A percentile compares a stretch with the other conserved stretches of the same genome.
These are phyloP conservation scores for Teratosphaeria viscida DNA, from an alignment of 2,329 filamentous ascomycete genomes.

Conservation along the genomic window DNA sequence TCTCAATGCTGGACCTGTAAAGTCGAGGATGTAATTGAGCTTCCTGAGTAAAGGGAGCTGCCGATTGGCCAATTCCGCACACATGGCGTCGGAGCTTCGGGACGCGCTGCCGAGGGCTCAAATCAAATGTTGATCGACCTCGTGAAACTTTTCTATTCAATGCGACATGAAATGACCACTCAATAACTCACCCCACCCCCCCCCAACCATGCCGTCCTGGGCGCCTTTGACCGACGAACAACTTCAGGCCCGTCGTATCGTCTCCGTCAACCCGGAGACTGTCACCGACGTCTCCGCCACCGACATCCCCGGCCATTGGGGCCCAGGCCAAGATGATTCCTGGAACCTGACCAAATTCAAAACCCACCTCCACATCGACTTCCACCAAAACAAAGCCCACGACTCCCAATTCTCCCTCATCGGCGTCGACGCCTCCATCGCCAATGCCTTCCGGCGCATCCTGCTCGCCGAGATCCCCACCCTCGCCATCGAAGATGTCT, in stretches of 20 bases:
- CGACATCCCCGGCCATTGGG: constrained; percentile 82
- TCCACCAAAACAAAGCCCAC: constrained; percentile 70
- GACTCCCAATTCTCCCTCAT: constrained; percentile 84
- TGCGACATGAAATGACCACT: background rate
- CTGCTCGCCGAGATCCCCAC: constrained; percentile 90
- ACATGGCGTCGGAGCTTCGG: background rate
- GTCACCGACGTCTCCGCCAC: constrained; percentile 81
- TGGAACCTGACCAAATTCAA: constrained; percentile 69
- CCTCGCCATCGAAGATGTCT: constrained; percentile 87
- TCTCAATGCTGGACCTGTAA: background rate
- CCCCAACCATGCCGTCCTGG: background rate
- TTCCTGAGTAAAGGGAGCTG: constrained; percentile 33
- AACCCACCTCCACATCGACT: constrained; percentile 61
- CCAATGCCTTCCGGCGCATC: constrained; percentile 95
- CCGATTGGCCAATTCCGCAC: background rate
- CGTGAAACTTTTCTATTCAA: background rate
- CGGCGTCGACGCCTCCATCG: constrained; percentile 82
- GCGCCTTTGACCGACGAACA: constrained; percentile 36
- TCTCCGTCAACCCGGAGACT: constrained; percentile 81
- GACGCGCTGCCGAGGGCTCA: background rate
- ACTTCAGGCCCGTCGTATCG: constrained; percentile 60
- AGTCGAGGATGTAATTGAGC: constrained; percentile 10
- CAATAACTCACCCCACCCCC: background rate
- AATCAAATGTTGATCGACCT: background rate
- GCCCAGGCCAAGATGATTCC: constrained; percentile 69